These are phyloP conservation scores for Tulasnella sp. DNA, from an alignment of 768 basidiomycete species.

Conservation along the genomic window DNA sequence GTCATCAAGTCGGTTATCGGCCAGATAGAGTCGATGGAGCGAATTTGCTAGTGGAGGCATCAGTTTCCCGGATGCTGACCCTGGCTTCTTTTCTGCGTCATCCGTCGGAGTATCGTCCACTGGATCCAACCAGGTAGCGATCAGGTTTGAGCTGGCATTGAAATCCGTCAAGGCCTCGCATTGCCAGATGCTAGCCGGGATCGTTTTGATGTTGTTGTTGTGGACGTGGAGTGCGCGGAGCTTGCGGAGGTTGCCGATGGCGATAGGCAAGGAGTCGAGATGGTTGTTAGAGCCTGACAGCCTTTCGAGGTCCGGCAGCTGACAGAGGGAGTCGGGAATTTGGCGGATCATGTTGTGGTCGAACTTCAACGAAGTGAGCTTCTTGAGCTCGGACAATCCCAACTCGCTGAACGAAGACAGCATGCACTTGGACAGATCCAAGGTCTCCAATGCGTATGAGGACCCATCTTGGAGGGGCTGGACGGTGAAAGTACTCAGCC, in stretches of 20 bases:
- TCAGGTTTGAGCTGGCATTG: slow-evolving; percentile 85
- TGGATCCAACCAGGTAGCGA: slow-evolving; percentile 69
- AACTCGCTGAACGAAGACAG: slow-evolving; percentile 75
- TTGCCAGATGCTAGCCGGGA: slow-evolving; percentile 78
- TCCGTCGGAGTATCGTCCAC: slow-evolving; percentile 39
- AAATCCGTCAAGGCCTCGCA: slow-evolving; percentile 68
- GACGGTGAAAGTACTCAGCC: slow-evolving; percentile 65
- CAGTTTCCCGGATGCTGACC: slow-evolving; percentile 30
- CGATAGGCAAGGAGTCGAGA: slow-evolving; percentile 67
- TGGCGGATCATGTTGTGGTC: slow-evolving; percentile 83
- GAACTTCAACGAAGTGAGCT: slow-evolving; percentile 66
- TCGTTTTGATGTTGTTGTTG: slow-evolving; percentile 77
- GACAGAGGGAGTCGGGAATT: slow-evolving; percentile 79
- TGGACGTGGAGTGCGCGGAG: slow-evolving; percentile 80
- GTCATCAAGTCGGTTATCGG: slow-evolving; percentile 83
- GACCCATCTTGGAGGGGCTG: slow-evolving; percentile 44
- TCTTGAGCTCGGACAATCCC: slow-evolving; percentile 64
- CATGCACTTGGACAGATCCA: slow-evolving; percentile 86
- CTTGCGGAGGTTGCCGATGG: slow-evolving; percentile 70
- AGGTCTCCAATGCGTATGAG: slow-evolving; percentile 58
- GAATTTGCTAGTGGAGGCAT: slow-evolving; percentile 63
- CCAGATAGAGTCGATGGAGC: slow-evolving; percentile 76
- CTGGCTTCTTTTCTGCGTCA: slow-evolving; percentile 20
- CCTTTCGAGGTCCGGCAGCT: slow-evolving; percentile 61
- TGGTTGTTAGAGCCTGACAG: slow-evolving; percentile 92